These are phyloP conservation scores for Penicillium capsulatum DNA, from an alignment of 2,329 filamentous ascomycete species.

Conservation along the genomic window DNA sequence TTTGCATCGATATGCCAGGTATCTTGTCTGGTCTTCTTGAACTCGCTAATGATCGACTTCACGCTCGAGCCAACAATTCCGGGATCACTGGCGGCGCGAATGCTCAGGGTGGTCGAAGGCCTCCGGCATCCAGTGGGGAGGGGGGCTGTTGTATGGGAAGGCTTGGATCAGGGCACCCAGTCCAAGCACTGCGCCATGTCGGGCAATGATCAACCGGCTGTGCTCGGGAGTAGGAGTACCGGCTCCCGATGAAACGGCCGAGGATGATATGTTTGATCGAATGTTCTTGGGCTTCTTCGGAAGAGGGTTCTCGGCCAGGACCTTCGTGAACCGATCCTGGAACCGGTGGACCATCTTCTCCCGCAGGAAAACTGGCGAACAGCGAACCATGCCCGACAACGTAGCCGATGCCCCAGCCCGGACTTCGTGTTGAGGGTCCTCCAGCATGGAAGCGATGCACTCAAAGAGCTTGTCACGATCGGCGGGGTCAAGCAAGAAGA, in stretches of 20 bases:
- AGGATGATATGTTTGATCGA: conserved; percentile 37
- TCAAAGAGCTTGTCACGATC: conserved; percentile 80
- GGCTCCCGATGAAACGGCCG: conserved; percentile 42
- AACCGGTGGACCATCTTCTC: conserved; percentile 71
- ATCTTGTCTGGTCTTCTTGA: conserved; percentile 99
- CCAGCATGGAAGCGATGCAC: conserved; percentile 92
- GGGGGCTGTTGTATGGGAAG: conserved; percentile 92
- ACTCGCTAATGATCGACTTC: conserved; percentile 88
- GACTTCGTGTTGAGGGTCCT: conserved; percentile 88
- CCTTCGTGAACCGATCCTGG: conserved; percentile 71
- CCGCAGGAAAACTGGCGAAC: conserved; percentile 77
- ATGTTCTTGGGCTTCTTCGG: conserved; percentile 59
- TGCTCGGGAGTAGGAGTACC: conserved; percentile 50
- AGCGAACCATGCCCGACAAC: conserved; percentile 94
- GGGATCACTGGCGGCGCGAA: conserved; percentile 78
- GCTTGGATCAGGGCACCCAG: conserved; percentile 88
- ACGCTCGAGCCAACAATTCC: conserved; percentile 94
- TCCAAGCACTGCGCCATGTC: conserved; percentile 88
- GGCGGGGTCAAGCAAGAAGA: conserved; percentile 74
- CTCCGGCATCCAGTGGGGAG: conserved; percentile 89
- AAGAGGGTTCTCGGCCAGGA: conserved; percentile 79
- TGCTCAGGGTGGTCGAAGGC: conserved; percentile 80
- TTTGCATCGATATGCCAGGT: conserved; percentile 98
- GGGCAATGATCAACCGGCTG: conserved; percentile 71
- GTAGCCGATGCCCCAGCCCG: conserved; percentile 89